Base-by-base conservation (phyloP, 108 stramenopile genomes). In the Schizochytrium sp. region DNA sequence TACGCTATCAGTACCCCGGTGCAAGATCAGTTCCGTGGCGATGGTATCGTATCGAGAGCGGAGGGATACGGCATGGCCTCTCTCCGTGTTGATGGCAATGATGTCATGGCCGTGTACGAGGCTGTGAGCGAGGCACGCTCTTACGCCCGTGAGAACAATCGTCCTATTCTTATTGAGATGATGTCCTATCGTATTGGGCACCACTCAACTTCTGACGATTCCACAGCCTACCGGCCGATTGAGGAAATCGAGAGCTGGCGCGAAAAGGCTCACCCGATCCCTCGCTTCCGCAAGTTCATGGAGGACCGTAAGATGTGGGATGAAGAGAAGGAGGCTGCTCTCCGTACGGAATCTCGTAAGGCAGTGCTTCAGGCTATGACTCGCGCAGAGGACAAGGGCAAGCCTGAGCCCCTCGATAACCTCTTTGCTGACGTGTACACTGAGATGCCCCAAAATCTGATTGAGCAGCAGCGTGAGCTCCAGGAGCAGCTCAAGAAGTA, bases 101-200 rank as follows among this genome's bases (percentile, higher is more conserved):
- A 99, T 89, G 72, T 96, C 49, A 96, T 98, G 92, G 99, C 99
- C 72, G 96, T 98, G 2, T 92, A 95, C 89, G 95, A 95, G 4
- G 99, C 98, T 40, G 95, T 96, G 15, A 91, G 91, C 3, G 95
- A 92, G 73, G 98, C 98, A 4, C 92, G 96, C 19, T 55, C 46
- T 56, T 56, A 93, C 3, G 92, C 87, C 3, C 55, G 46, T 8
- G 87, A 56, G 38, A 87, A 96, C 57, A 91, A 90, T 56, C 90
- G 93, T 10, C 99, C 99, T 4, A 96, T 98, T 12, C 89, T 99
- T 91, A 95, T 99, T 90, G 99, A 99, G 91, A 96, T 96, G 44
- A 99, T 99, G 97, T 97, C 98, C 10, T 99, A 99, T 92, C 95
- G 99, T 7, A 94, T 95, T 76, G 98, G 98, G 12, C 99, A 99